phyloP scores from a whole-genome alignment of 2,329 filamentous ascomycete species.

The Biscogniauxia sp. region DNA sequence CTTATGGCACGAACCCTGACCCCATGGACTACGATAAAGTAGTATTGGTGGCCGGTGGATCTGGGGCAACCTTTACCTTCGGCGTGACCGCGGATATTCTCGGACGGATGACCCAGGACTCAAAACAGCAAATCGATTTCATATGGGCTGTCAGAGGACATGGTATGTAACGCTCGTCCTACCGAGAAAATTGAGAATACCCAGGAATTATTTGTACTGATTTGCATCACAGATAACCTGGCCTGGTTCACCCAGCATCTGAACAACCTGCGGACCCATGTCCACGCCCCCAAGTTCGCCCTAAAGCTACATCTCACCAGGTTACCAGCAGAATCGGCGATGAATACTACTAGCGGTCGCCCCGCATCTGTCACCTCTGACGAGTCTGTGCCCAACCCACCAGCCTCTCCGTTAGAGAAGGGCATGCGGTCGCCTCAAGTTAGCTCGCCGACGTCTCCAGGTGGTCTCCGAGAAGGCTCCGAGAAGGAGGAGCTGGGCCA shows the following conservation, averaged over 20 bases:
- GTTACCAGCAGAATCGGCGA: conserved; percentile 4
- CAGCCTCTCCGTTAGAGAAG: conserved; percentile 16
- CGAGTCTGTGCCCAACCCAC: conserved; percentile 5
- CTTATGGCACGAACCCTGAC: conserved; percentile 56
- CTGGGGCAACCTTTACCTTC: conserved; percentile 59
- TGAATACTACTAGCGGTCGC: conserved; percentile 4
- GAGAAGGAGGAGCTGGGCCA: conserved; percentile 16
- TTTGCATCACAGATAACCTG: conserved; percentile 29
- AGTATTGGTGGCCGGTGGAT: conserved; percentile 59
- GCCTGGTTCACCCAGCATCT: conserved; percentile 41
- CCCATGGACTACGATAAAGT: conserved; percentile 52
- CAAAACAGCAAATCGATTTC: conserved; percentile 42
- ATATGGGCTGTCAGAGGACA: conserved; percentile 48
- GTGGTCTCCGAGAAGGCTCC: conserved; percentile 16
- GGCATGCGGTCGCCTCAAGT: conserved; percentile 6
- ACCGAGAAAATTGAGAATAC: not conserved
- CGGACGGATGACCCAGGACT: conserved; percentile 38
- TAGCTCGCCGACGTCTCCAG: conserved; percentile 16
- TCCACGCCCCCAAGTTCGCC: conserved; percentile 37
- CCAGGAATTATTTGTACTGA: conserved; percentile 9
- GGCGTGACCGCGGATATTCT: conserved; percentile 47
- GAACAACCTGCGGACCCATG: conserved; percentile 37
- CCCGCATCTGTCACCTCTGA: conserved; percentile 13
- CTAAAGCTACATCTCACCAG: conserved; percentile 40
- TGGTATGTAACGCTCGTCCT: conserved; percentile 33